A percentile compares a stretch with the other conserved stretches of the same genome.
Evolutionary conservation across 768 basidiomycete genomes (phyloP).

Genomic region (Paxillus involutus): DNA sequence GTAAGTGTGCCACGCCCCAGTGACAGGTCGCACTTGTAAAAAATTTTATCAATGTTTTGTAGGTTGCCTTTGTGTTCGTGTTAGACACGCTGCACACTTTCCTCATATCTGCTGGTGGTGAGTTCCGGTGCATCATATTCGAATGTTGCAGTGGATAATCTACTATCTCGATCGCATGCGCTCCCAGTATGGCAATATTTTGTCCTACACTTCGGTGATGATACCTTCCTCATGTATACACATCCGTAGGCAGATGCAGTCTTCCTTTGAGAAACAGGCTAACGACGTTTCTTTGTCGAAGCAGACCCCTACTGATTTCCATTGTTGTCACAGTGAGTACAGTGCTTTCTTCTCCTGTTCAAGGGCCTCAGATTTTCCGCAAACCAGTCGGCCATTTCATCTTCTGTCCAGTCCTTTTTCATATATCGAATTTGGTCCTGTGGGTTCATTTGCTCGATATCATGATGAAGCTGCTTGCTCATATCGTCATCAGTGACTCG

Average conservation of each 20-base stretch:
- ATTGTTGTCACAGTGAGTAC: conserved; percentile 21
- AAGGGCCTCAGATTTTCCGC: conserved; percentile 10
- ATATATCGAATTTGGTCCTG: conserved; percentile 25
- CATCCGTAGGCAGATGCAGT: conserved; percentile 19
- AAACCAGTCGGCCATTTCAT: conserved; percentile 18
- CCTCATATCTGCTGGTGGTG: no score
- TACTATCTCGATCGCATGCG: neutral
- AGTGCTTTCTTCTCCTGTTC: neutral
- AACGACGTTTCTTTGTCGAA: neutral
- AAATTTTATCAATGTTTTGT: no score
- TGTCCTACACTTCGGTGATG: conserved; percentile 22
- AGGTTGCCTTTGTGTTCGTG: no score
- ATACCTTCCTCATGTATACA: conserved; percentile 5
- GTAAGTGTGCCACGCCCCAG: no score
- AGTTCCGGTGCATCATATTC: no score
- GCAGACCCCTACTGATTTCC: conserved; percentile 19
- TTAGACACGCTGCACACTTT: no score
- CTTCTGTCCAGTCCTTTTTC: conserved; percentile 24
- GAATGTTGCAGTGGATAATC: no score
- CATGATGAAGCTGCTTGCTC: neutral
- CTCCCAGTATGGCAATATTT: conserved; percentile 22
- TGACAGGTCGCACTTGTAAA: no score
- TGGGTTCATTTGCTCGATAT: conserved; percentile 9
- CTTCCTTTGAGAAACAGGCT: conserved; percentile 5
- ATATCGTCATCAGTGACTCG: conserved; percentile 7